A percentile compares a stretch with the other conserved stretches of the same genome.
These are phyloP conservation scores for Aphelidium insulamus DNA, from an alignment of 371 early-diverging fungal genomes.

Conservation along the genomic window DNA sequence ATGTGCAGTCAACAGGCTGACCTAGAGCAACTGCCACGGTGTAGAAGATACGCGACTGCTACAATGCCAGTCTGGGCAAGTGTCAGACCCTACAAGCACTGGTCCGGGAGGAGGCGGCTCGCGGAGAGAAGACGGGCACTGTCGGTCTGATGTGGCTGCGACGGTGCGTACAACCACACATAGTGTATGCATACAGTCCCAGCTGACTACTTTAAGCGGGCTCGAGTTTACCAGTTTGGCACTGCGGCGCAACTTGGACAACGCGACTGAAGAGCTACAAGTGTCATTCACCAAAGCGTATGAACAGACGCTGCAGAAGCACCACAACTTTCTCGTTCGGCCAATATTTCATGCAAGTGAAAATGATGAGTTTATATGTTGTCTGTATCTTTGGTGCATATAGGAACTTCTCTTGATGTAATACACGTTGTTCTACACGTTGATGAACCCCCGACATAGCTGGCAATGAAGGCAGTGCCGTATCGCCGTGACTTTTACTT, in stretches of 20 bases:
- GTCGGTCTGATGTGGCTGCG: conserved; percentile 84
- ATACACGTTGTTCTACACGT: neutral
- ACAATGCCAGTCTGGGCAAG: conserved; percentile 26
- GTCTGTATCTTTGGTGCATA: neutral
- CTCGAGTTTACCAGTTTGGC: conserved; percentile 68
- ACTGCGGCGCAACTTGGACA: conserved; percentile 37
- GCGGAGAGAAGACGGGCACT: conserved; percentile 53
- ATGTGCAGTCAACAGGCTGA: neutral
- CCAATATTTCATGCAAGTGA: conserved; percentile 48
- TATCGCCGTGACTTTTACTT: conserved; percentile 66
- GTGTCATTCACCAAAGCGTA: conserved; percentile 68
- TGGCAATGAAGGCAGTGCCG: conserved; percentile 88
- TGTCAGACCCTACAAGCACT: conserved; percentile 61
- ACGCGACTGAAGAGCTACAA: conserved; percentile 49
- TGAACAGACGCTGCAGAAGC: conserved; percentile 40
- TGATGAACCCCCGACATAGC: conserved; percentile 11
- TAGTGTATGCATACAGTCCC: conserved; percentile 1
- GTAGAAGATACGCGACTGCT: conserved; percentile 62
- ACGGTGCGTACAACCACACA: conserved; percentile 19
- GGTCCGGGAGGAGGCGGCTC: conserved; percentile 36
- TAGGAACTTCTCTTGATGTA: conserved; percentile 1
- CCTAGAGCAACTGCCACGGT: neutral
- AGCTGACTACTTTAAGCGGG: conserved; percentile 21
- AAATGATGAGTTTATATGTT: neutral
- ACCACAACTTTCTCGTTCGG: conserved; percentile 61